phyloP scores from a whole-genome alignment of 768 basidiomycete species.

The Leucocoprinus sp. region DNA sequence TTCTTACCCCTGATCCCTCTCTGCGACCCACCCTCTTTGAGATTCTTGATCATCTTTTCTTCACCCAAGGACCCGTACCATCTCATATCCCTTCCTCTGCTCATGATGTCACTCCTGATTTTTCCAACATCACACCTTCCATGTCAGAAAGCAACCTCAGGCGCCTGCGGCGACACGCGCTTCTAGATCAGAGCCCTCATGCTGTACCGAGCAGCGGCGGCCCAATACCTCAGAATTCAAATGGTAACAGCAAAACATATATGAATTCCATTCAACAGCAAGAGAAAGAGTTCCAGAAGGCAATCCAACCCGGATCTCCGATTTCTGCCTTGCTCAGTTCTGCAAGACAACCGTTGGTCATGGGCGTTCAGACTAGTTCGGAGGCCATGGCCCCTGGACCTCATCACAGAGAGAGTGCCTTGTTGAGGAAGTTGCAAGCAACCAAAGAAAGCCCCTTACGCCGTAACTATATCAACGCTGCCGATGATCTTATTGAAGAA shows the following conservation, averaged over 20 bases:
- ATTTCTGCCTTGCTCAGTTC: slow-evolving; percentile 87
- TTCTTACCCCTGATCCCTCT: slow-evolving; percentile 79
- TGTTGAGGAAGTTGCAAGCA: slow-evolving; percentile 51
- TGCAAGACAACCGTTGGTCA: slow-evolving; percentile 80
- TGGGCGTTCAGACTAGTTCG: slow-evolving; percentile 31
- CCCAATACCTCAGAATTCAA: slow-evolving; percentile 17
- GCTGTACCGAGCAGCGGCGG: slow-evolving; percentile 2
- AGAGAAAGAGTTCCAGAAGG: slow-evolving; percentile 95
- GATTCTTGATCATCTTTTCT: slow-evolving; percentile 81
- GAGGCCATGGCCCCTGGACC: slow-evolving; percentile 13
- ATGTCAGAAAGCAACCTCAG: slow-evolving; percentile 64
- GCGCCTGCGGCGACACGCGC: slow-evolving; percentile 50
- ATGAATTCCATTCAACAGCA: slow-evolving; percentile 69
- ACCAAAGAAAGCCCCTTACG: slow-evolving; percentile 51
- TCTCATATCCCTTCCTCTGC: slow-evolving; percentile 73
- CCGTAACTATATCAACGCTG: slow-evolving; percentile 21
- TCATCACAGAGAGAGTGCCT: slow-evolving; percentile 27
- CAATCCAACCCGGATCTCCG: slow-evolving; percentile 90
- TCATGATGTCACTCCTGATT: slow-evolving; percentile 69
- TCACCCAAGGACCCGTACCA: slow-evolving; percentile 75
- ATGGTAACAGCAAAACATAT: slow-evolving; percentile 24
- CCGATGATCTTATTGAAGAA: slow-evolving; percentile 24
- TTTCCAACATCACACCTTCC: slow-evolving; percentile 51
- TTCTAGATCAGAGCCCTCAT: slow-evolving; percentile 51
- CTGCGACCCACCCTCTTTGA: slow-evolving; percentile 77